A percentile compares a stretch with the other conserved stretches of the same genome.
phyloP scores from a whole-genome alignment of 352 stramenopile genomes.

The Peronospora belbahrii region DNA sequence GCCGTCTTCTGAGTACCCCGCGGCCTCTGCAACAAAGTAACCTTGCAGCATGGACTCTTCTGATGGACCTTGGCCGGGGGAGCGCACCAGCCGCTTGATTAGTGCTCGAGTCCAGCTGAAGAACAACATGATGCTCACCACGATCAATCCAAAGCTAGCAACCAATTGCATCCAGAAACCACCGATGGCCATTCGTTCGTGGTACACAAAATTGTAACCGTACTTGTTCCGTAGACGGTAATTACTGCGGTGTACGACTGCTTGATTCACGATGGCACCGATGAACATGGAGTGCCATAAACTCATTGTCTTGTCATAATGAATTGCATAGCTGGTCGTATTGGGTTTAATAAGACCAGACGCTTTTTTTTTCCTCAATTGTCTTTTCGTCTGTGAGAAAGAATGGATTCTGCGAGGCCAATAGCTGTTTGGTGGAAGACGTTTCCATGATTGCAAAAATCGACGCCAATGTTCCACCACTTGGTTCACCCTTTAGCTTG shows the following conservation, averaged over 20 bases:
- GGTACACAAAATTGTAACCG: slow-evolving; percentile 55
- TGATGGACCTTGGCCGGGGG: slow-evolving; percentile 75
- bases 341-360: slow-evolving; percentile 34
- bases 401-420: slow-evolving; percentile 41
- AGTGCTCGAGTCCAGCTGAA: slow-evolving; percentile 56
- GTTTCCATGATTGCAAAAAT: slow-evolving; percentile 57
- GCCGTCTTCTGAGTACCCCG: slow-evolving; percentile 37
- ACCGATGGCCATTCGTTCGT: slow-evolving; percentile 46
- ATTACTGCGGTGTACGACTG: slow-evolving; percentile 72
- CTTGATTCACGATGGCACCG: slow-evolving; percentile 72
- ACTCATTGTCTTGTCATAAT: slow-evolving; percentile 62
- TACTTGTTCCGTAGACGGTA: slow-evolving; percentile 49
- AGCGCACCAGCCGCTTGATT: slow-evolving; percentile 55
- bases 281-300: slow-evolving; percentile 69
- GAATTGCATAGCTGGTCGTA: slow-evolving; percentile 26
- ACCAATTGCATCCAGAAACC: slow-evolving; percentile 39
- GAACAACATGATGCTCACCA: slow-evolving; percentile 44
- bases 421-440: slow-evolving; percentile 32
- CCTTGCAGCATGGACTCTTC: slow-evolving; percentile 74
- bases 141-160: slow-evolving; percentile 26
- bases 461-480: slow-evolving; percentile 49
- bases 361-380: slow-evolving; percentile 24
- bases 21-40: slow-evolving; percentile 49
- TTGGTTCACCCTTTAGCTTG: slow-evolving; percentile 41
- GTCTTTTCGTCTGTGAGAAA: slow-evolving; percentile 48